Evolutionary conservation across 2,329 filamentous ascomycete genomes (phyloP).

Genomic region (Endoconidiophora polonica): DNA sequence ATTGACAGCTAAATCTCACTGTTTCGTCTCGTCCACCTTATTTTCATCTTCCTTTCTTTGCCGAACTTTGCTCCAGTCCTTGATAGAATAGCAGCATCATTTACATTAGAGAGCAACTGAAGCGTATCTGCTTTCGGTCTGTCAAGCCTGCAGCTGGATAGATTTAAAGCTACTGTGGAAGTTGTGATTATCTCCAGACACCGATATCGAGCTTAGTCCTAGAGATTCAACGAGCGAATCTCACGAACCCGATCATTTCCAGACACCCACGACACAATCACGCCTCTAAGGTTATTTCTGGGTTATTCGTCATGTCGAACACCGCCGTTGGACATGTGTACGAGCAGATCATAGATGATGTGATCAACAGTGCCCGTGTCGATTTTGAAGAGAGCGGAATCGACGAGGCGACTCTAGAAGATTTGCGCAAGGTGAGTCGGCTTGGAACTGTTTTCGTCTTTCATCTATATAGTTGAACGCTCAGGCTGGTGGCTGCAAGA

Average conservation of each 20-base stretch:
- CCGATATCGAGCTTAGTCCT: no score
- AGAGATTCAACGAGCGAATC: no score
- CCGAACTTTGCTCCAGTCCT: not conserved
- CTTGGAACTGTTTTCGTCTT: not conserved
- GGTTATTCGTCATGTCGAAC: slow-evolving; percentile 36
- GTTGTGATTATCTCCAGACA: no score
- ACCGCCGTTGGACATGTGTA: slow-evolving; percentile 59
- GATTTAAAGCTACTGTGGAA: no score
- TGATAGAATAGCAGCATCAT: no score
- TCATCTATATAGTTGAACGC: no score
- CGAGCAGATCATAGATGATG: slow-evolving; percentile 59
- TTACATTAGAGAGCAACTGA: no score
- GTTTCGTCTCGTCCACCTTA: not conserved
- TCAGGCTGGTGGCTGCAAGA: no score
- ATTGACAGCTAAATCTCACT: no score
- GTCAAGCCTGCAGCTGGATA: no score
- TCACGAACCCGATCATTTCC: not conserved
- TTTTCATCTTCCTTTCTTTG: not conserved
- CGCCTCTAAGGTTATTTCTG: not conserved
- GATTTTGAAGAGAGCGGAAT: slow-evolving; percentile 97
- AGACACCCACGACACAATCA: not conserved
- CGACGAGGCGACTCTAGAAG: slow-evolving; percentile 69
- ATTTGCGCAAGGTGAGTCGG: slow-evolving; percentile 66
- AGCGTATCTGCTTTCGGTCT: no score
- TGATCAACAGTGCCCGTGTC: slow-evolving; percentile 79